Evolutionary conservation across 2,329 filamentous ascomycete species (phyloP), one percentile per base, ranked within the genome.

Genomic region (Chrysoporthe cubensis): DNA sequence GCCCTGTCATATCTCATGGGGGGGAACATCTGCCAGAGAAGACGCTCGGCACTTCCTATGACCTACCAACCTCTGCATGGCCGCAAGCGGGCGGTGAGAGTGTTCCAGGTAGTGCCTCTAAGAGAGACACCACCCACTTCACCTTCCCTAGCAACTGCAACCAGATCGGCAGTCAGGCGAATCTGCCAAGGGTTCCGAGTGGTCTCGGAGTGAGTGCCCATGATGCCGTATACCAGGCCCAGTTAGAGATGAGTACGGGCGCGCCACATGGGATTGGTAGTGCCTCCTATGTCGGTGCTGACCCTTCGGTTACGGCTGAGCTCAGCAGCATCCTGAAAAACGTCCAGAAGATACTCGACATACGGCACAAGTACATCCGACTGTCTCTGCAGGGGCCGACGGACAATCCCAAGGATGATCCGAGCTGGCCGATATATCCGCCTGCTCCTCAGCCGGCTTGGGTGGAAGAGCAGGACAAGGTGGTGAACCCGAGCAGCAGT

Each of bases 391-490:
- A 99, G 76, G 87, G 91, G 11, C 86, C 90, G 8, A 86, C 88
- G 14, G 93, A 97, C 76, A 97, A 98, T 73, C 96, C 96, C 1
- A 93, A 93, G 74, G 94, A 98, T 76, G 87, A 91, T 21, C 85
- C 90, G 0, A 86, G 84, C 62, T 99, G 95, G 95, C 85, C 87
- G 65, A 93, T 99, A 57, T 98, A 98, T 74, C 96, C 96, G 11
- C 89, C 92, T 16, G 94, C 94, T 4, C 96, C 95, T 6, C 92
- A 96, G 74, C 96, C 96, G 18, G 92, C 93, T 2, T 98, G 96
- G 95, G 86, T 90, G 68, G 88, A 88, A 69, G 86, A 85, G 18
- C 74, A 76, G 44, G 76, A 78, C 42, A 77, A 75, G 65, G 67
- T 70, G 11, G 60, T 63, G 16, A 72, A 73, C 16, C 71, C 77